Percentiles rank a stretch among this genome's conserved stretches.
phyloP scores from a whole-genome alignment of 345 rosid genomes.

The Angophora floribunda region DNA sequence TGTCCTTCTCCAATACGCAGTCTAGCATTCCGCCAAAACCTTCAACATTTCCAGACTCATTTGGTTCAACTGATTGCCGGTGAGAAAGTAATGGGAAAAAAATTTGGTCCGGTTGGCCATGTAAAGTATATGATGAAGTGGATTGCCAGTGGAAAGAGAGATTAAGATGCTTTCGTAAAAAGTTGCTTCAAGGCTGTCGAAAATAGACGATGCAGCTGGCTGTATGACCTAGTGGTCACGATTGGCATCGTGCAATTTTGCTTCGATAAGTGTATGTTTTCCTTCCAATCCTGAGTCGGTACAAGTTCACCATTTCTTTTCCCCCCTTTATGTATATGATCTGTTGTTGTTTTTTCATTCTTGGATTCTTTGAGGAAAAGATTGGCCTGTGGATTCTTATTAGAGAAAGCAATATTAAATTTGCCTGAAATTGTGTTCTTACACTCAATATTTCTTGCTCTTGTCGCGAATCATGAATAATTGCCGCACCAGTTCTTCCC shows the following conservation, averaged over 20 bases:
- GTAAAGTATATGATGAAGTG: not conserved
- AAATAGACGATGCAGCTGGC: not conserved
- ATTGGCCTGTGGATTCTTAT: not conserved
- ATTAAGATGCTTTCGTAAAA: not conserved
- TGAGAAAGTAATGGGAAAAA: conserved; percentile 6
- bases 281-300: not conserved
- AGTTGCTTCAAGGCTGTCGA: not conserved
- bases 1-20: conserved; percentile 48
- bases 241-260: not conserved
- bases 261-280: not conserved
- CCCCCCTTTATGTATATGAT: not conserved
- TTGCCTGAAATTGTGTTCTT: not conserved
- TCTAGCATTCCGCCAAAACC: conserved; percentile 62
- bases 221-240: not conserved
- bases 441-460: not conserved
- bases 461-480: not conserved
- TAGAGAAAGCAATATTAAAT: not conserved
- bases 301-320: not conserved
- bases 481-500: not conserved
- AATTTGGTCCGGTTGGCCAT: not conserved
- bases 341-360: not conserved
- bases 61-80: conserved; percentile 56
- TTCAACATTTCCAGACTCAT: conserved; percentile 49
- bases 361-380: not conserved
- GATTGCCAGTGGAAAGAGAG: not conserved